phyloP scores from a whole-genome alignment of 495 filamentous ascomycete species.

The Annulohypoxylon bovei region DNA sequence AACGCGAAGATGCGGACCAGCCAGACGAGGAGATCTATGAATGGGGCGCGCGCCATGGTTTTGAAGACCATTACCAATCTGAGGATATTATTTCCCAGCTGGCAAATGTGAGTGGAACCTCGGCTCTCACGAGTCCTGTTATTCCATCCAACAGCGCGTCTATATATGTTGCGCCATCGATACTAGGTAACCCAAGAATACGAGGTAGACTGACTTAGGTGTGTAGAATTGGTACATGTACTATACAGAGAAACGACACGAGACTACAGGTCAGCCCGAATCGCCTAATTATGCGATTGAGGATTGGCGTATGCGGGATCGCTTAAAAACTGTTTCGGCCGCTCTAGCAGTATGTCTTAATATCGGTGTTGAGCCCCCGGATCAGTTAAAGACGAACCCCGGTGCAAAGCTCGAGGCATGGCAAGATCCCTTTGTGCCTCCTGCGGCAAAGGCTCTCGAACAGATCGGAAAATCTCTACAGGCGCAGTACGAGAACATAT shows the following conservation, averaged over 20 bases:
- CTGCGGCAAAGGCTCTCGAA: slow-evolving; percentile 86
- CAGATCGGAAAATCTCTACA: slow-evolving; percentile 95
- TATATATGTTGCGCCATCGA: slow-evolving; percentile 46
- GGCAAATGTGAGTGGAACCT: slow-evolving; percentile 58
- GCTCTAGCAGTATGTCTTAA: slow-evolving; percentile 95
- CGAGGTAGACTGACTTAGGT: slow-evolving; percentile 38
- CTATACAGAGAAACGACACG: slow-evolving; percentile 96
- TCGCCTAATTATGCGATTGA: slow-evolving; percentile 67
- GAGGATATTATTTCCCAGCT: slow-evolving; percentile 69
- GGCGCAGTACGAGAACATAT: slow-evolving; percentile 93
- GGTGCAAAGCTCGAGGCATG: slow-evolving; percentile 95
- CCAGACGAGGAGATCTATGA: slow-evolving; percentile 55
- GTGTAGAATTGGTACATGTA: slow-evolving; percentile 96
- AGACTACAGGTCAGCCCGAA: slow-evolving; percentile 93
- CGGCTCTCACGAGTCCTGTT: slow-evolving; percentile 29
- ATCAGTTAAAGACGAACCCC: slow-evolving; percentile 91
- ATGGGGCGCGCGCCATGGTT: slow-evolving; percentile 70
- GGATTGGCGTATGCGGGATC: slow-evolving; percentile 97
- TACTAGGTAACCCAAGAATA: background rate
- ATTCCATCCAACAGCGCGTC: slow-evolving; percentile 48
- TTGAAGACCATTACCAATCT: slow-evolving; percentile 74
- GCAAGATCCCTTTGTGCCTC: slow-evolving; percentile 87
- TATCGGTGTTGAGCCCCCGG: slow-evolving; percentile 95
- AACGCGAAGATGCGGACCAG: slow-evolving; percentile 52
- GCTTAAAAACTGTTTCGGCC: slow-evolving; percentile 95